phyloP scores from a whole-genome alignment of 2,329 filamentous ascomycete species.

The Venturia effusa region DNA sequence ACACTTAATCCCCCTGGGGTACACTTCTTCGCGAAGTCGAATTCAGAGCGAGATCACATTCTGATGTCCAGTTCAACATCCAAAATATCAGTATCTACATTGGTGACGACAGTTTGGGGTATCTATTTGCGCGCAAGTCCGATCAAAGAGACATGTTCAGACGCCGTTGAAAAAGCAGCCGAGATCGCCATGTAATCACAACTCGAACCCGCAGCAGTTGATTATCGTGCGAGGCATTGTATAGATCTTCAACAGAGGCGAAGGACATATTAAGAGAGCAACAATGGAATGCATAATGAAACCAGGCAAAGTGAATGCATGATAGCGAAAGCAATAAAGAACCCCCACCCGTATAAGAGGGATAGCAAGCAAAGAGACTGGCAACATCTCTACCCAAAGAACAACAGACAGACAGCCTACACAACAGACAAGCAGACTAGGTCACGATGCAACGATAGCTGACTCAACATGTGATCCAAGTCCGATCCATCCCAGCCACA shows the following conservation, averaged over 20 bases:
- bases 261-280: neutral
- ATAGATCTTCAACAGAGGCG: neutral
- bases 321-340: neutral
- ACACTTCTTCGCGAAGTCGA: no score
- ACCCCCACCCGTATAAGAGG: neutral
- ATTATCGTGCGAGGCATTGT: neutral
- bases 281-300: slow-evolving; percentile 1
- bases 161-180: neutral
- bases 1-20: neutral
- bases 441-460: neutral
- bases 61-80: no score
- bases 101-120: neutral
- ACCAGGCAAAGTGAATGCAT: neutral
- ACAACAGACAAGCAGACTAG: slow-evolving; percentile 2
- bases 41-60: no score
- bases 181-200: neutral
- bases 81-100: neutral
- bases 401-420: slow-evolving; percentile 1
- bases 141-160: neutral
- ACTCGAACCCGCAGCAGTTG: neutral
- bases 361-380: slow-evolving; percentile 3
- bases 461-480: neutral
- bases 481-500: neutral
- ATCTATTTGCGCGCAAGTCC: neutral
- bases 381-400: slow-evolving; percentile 10